Base-by-base conservation (phyloP, 169 alveolate genomes). In the Eimeria nieschulzi region DNA sequence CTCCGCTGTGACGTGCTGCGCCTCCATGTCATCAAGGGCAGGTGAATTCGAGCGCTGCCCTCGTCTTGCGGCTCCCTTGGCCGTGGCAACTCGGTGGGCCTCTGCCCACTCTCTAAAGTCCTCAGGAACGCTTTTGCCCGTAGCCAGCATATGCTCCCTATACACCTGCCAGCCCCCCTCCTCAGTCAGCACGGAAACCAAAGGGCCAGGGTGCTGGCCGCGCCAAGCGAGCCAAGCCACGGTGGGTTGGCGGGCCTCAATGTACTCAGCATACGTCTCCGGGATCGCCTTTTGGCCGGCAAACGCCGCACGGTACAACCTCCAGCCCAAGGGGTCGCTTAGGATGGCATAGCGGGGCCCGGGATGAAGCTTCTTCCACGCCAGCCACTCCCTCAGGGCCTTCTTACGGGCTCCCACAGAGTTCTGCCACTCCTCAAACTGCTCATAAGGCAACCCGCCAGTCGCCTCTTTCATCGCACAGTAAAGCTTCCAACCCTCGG, bases 401-500 rank as follows among this genome's bases (percentile, higher is more conserved):
- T 39, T 64, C 68, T 87, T 80, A 3, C 88, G 92, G 56, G 66
- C 79, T 19, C 56, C 87, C 7, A 87, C 46, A 10, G 86, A 87
- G 51, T 64, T 87, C 26, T 54, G 66, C 85, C 70, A 87, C 10
- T 87, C 92, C 79, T 61, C 75, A 63, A 73, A 73, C 64, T 55
- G 73, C 86, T 76, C 92, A 33, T 66, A 55, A 3, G 78, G 80
- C 55, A 76, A 25, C 26, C 86, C 92, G 25, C 92, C 33, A 21
- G 53, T 25, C 70, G 83, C 88, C 75, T 59, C 76, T 17, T 80
- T 87, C 85, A 56, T 63, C 10, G 92, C 92, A 73, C 86, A 46
- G 55, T 87, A 87, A 19, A 87, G 87, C 61, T 87, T 56, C 92
- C 92, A 87, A 26, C 92, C 92, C 63, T 87, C 92, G 7, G 92